These are phyloP conservation scores for Ceratobasidium sp. DNA, from an alignment of 1,284 basidiomycete genomes.

Conservation along the genomic window DNA sequence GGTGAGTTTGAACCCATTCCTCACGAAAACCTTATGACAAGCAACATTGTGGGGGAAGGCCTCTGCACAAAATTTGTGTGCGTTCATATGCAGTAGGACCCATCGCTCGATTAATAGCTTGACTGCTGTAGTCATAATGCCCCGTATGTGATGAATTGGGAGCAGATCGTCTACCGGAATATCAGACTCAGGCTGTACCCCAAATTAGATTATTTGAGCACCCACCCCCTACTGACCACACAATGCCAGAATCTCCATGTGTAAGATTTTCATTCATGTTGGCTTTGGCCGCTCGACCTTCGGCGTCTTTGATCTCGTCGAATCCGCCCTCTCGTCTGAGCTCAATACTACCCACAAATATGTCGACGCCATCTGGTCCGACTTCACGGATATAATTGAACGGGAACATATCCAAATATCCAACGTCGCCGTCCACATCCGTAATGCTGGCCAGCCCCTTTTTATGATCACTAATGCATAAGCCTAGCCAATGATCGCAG, in stretches of 20 bases:
- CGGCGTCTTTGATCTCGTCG: constrained; percentile 3
- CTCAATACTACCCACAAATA: constrained; percentile 36
- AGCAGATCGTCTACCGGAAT: constrained; percentile 59
- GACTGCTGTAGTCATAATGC: constrained; percentile 69
- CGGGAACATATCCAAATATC: constrained; percentile 25
- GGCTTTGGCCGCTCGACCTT: constrained; percentile 17
- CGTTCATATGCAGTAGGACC: constrained; percentile 64
- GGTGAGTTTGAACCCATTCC: constrained; percentile 62
- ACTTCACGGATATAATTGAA: constrained; percentile 39
- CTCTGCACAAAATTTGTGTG: constrained; percentile 54
- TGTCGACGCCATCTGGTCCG: constrained; percentile 32
- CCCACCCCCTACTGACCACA: constrained; percentile 38
- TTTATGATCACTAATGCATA: constrained; percentile 10
- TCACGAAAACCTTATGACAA: constrained; percentile 66
- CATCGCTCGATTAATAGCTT: constrained; percentile 59
- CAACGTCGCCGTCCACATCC: background rate
- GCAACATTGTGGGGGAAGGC: constrained; percentile 60
- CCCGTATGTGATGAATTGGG: constrained; percentile 63
- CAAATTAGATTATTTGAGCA: background rate
- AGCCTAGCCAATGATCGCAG: constrained; percentile 29
- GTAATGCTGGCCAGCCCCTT: constrained; percentile 15
- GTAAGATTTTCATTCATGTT: constrained; percentile 18
- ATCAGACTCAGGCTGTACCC: background rate
- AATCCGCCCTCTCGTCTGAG: constrained; percentile 24
- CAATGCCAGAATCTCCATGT: constrained; percentile 33